Evolutionary conservation across 768 basidiomycete genomes (phyloP).

Genomic region (Pholiota microspora): DNA sequence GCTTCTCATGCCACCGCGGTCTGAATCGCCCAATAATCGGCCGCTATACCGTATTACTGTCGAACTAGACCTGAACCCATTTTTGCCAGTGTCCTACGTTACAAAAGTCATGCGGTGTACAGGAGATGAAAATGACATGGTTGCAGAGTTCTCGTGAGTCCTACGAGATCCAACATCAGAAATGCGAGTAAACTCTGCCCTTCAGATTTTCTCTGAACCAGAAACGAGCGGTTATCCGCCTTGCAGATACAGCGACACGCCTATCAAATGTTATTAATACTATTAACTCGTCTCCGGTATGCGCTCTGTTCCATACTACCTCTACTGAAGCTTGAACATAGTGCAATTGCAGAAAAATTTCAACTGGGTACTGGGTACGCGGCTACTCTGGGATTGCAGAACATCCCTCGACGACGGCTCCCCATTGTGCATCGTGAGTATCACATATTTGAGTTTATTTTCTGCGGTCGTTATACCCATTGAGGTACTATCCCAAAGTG

Average conservation of each 20-base stretch:
- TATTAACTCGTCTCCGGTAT: constrained; percentile 26
- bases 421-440: constrained; percentile 43
- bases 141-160: constrained; percentile 36
- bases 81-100: constrained; percentile 41
- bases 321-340: neutral
- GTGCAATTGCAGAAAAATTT: constrained; percentile 33
- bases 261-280: constrained; percentile 36
- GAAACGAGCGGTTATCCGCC: constrained; percentile 37
- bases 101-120: constrained; percentile 34
- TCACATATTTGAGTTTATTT: too few species aligned
- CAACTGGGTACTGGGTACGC: constrained; percentile 37
- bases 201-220: constrained; percentile 39
- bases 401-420: constrained; percentile 43
- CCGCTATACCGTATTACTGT: constrained; percentile 43
- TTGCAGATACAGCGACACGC: constrained; percentile 38
- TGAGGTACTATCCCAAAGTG: neutral
- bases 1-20: constrained; percentile 34
- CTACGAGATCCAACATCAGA: too few species aligned
- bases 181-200: constrained; percentile 4
- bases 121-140: constrained; percentile 23
- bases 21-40: constrained; percentile 17
- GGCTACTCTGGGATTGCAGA: constrained; percentile 46
- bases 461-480: too few species aligned
- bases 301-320: constrained; percentile 6
- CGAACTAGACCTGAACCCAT: constrained; percentile 42